These are phyloP conservation scores for Chaetomiaceae sp. DNA, from an alignment of 2,329 filamentous ascomycete species.

Conservation along the genomic window DNA sequence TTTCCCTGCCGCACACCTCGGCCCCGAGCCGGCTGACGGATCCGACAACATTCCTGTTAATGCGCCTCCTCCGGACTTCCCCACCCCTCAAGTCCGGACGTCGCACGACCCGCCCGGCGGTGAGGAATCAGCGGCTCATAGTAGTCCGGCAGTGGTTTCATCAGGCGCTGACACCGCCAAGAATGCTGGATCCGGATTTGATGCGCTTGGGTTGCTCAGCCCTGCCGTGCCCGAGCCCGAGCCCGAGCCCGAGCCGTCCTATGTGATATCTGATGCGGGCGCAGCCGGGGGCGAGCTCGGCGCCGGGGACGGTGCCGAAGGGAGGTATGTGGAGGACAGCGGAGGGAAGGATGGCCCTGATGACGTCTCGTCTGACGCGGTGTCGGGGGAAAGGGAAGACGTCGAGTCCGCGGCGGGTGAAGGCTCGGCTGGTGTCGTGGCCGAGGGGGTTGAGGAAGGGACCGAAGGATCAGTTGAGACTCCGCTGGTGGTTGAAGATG, in stretches of 20 bases:
- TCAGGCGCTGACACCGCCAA: too few relatives aligned
- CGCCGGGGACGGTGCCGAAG: constrained; percentile 13
- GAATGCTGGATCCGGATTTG: too few relatives aligned
- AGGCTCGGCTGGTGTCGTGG: not conserved
- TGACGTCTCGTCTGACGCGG: not conserved
- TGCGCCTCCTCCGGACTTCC: constrained; percentile 21
- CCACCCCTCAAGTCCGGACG: constrained; percentile 18
- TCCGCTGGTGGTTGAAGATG: not conserved
- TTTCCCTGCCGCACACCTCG: constrained; percentile 12
- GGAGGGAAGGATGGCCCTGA: not conserved
- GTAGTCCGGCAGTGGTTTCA: too few relatives aligned
- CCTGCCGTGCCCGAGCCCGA: too few relatives aligned
- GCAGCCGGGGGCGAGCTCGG: constrained; percentile 10
- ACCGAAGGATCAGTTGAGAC: not conserved
- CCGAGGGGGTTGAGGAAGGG: not conserved
- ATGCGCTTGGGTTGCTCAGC: too few relatives aligned
- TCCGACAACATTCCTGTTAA: not conserved
- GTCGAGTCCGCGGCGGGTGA: not conserved
- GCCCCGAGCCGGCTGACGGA: constrained; percentile 16
- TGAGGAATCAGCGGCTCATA: too few relatives aligned
- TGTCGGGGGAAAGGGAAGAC: not conserved
- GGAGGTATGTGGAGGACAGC: not conserved
- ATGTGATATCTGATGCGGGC: too few relatives aligned
- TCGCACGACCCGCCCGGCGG: constrained; percentile 3
- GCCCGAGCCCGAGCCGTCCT: not conserved